These are phyloP conservation scores for Lolium perenne DNA, from an alignment of 176 grass and related monocot species.

Conservation along the genomic window DNA sequence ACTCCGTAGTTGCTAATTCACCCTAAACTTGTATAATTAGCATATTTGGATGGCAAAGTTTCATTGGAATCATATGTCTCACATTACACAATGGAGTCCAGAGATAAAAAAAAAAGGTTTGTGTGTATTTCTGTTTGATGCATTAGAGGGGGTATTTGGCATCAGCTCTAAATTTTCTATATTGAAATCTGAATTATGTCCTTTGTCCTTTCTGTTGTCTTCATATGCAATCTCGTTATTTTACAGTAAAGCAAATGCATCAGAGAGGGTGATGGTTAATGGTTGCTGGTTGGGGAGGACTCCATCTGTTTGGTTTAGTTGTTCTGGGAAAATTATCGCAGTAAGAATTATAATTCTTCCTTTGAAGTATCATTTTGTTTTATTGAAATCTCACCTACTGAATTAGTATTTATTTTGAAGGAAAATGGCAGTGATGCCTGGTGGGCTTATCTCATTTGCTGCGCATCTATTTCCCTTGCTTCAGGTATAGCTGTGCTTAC, in stretches of 20 bases:
- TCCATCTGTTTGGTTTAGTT: conserved; percentile 93
- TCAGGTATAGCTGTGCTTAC: conserved; percentile 58
- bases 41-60: conserved; percentile 8
- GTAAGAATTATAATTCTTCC: conserved; percentile 57
- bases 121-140: conserved; percentile 24
- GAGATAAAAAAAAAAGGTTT: not conserved
- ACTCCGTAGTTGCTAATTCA: not conserved
- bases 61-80: not conserved
- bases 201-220: conserved; percentile 4
- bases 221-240: conserved; percentile 37
- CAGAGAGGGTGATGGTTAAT: conserved; percentile 64
- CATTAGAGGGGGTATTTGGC: conserved; percentile 4
- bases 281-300: conserved; percentile 90
- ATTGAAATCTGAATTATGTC: conserved; percentile 20
- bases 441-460: conserved; percentile 80
- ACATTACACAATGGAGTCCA: conserved; percentile 2
- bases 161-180: conserved; percentile 21
- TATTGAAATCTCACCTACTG: conserved; percentile 36
- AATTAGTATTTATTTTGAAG: conserved; percentile 58
- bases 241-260: conserved; percentile 81
- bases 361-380: conserved; percentile 22
- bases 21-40: conserved; percentile 11
- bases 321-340: conserved; percentile 84
- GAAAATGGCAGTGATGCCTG: conserved; percentile 74
- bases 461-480: conserved; percentile 84